phyloP scores from a whole-genome alignment of 75 land plant genomes.

The Gnetum montanum region DNA sequence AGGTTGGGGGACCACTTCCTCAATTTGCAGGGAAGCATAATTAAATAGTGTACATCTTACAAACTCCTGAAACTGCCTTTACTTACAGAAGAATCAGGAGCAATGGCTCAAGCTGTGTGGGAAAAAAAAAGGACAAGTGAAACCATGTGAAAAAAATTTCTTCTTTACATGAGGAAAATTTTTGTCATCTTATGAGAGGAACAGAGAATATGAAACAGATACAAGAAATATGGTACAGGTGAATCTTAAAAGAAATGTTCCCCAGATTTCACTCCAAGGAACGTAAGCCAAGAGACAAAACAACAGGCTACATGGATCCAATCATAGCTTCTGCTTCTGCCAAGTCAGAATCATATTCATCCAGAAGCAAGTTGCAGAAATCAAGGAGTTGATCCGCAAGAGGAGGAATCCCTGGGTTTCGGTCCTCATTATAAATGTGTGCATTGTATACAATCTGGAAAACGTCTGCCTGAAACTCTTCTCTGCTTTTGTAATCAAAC shows the following conservation, averaged over 20 bases:
- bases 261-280: background rate
- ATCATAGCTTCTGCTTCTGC: constrained; percentile 63
- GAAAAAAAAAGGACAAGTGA: background rate
- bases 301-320: constrained; percentile 6
- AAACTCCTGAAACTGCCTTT: constrained; percentile 1
- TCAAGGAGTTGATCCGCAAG: constrained; percentile 86
- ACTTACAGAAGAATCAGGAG: background rate
- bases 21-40: background rate
- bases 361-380: constrained; percentile 62
- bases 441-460: constrained; percentile 80
- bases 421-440: constrained; percentile 73
- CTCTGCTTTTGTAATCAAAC: constrained; percentile 58
- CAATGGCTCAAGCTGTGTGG: background rate
- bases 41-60: constrained; percentile 4
- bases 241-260: background rate
- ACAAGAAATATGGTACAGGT: no score
- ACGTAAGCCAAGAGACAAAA: background rate
- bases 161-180: background rate
- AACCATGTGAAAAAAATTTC: background rate
- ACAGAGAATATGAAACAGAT: background rate
- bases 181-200: background rate
- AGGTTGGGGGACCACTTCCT: no score
- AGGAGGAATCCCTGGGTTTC: constrained; percentile 92
- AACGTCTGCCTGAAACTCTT: constrained; percentile 78
- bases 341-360: constrained; percentile 23